Conservation (phyloP, 805 yeast species). For the Nakazawaea holstii region DNA sequence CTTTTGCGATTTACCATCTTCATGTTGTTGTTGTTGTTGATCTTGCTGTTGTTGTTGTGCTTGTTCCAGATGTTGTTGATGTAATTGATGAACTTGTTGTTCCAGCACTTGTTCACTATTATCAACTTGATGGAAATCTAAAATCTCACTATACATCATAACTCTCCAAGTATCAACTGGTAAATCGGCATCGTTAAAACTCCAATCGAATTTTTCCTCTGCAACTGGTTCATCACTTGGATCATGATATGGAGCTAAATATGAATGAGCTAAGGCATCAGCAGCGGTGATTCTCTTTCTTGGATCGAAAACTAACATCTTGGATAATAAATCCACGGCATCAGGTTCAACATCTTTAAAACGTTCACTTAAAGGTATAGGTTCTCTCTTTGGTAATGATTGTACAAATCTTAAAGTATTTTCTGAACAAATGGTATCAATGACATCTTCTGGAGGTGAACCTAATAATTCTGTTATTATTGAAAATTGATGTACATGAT, state of each 20-base stretch:
- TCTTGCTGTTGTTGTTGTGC: slow-evolving; percentile 2
- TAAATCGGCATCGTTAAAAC: slow-evolving; percentile 94
- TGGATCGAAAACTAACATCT: slow-evolving; percentile 94
- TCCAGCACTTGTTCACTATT: slow-evolving; percentile 22
- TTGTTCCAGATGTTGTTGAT: slow-evolving; percentile 20
- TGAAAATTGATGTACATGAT: slow-evolving; percentile 96
- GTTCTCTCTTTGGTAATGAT: slow-evolving; percentile 87
- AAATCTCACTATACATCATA: slow-evolving; percentile 96
- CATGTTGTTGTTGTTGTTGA: slow-evolving; percentile 21
- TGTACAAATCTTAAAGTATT: slow-evolving; percentile 92
- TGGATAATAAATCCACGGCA: slow-evolving; percentile 81
- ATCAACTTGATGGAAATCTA: slow-evolving; percentile 91
- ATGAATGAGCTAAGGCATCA: slow-evolving; percentile 84
- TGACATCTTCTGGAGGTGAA: slow-evolving; percentile 93
- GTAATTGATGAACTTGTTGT: slow-evolving; percentile 23
- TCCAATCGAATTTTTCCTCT: slow-evolving; percentile 92
- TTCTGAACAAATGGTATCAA: slow-evolving; percentile 92
- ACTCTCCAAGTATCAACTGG: slow-evolving; percentile 99
- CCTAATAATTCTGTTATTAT: slow-evolving; percentile 92
- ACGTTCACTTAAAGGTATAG: slow-evolving; percentile 80
- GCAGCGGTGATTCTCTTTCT: slow-evolving; percentile 90
- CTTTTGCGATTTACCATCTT: slow-evolving; percentile 3
- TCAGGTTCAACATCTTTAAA: slow-evolving; percentile 77
- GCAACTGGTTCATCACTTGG: slow-evolving; percentile 97
- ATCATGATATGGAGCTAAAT: slow-evolving; percentile 92